Conservation (phyloP, 768 basidiomycete genomes). For the Panellus pusillus region DNA sequence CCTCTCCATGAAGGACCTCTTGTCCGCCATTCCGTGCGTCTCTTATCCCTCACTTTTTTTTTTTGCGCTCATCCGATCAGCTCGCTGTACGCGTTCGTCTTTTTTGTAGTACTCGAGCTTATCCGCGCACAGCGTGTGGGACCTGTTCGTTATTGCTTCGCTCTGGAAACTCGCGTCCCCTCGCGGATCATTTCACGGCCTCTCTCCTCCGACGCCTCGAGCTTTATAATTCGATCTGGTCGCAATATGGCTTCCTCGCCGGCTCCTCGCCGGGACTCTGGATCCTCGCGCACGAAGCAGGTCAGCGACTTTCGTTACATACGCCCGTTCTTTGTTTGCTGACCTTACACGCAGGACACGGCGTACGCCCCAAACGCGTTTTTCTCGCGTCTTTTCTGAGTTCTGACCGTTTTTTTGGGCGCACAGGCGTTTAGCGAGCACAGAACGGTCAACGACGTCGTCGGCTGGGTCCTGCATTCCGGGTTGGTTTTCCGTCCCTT, state of each 20-base stretch:
- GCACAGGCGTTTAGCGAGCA: conserved; percentile 94
- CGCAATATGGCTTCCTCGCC: conserved; percentile 75
- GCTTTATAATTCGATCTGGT: conserved; percentile 75
- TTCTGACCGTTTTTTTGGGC: too few species aligned
- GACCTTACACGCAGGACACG: conserved; percentile 84
- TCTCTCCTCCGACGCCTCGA: conserved; percentile 60
- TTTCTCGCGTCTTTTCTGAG: not conserved
- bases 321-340: conserved; percentile 1
- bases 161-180: conserved; percentile 69
- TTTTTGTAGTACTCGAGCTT: not conserved
- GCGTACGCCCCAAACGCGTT: not conserved
- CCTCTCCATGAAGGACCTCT: conserved; percentile 84
- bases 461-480: conserved; percentile 92
- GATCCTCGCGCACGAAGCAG: conserved; percentile 22
- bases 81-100: conserved; percentile 53
- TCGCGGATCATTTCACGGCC: conserved; percentile 59
- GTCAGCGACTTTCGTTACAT: not conserved
- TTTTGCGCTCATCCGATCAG: conserved; percentile 33
- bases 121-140: conserved; percentile 59
- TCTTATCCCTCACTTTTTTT: not conserved
- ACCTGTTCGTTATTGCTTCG: conserved; percentile 65
- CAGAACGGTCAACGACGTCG: conserved; percentile 86
- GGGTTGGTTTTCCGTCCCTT: conserved; percentile 49
- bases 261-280: conserved; percentile 90
- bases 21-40: conserved; percentile 81